Percentiles rank a stretch among this genome's conserved stretches.
phyloP scores from a whole-genome alignment of 2,329 filamentous ascomycete species.

The Colletotrichum orchidophilum region DNA sequence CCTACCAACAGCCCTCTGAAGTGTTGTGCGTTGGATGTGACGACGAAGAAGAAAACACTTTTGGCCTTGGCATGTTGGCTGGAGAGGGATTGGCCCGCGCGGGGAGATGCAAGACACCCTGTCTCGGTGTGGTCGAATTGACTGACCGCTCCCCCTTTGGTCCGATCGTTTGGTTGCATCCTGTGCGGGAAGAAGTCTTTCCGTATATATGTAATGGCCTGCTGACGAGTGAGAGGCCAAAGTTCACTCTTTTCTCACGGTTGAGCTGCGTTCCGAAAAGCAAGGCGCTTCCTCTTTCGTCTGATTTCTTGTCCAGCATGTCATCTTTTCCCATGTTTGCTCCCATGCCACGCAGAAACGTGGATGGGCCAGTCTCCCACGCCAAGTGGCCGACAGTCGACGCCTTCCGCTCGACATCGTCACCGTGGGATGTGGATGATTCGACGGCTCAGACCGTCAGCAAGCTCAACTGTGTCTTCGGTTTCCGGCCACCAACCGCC shows the following conservation, averaged over 20 bases:
- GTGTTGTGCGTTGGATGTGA: slow-evolving; percentile 27
- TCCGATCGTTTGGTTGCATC: slow-evolving; percentile 19
- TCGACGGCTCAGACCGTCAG: slow-evolving; percentile 28
- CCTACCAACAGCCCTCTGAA: slow-evolving; percentile 15
- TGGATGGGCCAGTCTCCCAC: slow-evolving; percentile 25
- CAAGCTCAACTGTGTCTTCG: slow-evolving; percentile 26
- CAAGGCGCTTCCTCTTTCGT: slow-evolving; percentile 12
- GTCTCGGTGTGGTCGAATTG: slow-evolving; percentile 26
- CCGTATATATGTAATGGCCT: slow-evolving; percentile 24
- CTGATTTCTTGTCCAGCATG: slow-evolving; percentile 22
- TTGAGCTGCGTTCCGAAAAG: slow-evolving; percentile 19
- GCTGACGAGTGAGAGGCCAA: slow-evolving; percentile 6
- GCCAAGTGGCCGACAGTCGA: slow-evolving; percentile 26
- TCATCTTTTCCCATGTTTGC: slow-evolving; percentile 18
- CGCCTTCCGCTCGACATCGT: slow-evolving; percentile 3
- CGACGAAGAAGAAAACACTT: slow-evolving; percentile 19
- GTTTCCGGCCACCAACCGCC: slow-evolving; percentile 15
- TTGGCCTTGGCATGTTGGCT: slow-evolving; percentile 23
- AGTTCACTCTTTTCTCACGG: slow-evolving; percentile 25
- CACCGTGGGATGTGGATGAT: slow-evolving; percentile 25
- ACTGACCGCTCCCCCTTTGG: slow-evolving; percentile 27
- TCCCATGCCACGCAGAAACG: slow-evolving; percentile 24
- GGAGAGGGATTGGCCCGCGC: slow-evolving; percentile 24
- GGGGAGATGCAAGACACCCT: slow-evolving; percentile 26
- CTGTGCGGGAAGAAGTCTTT: background rate